Conservation (phyloP, 2,329 filamentous ascomycete genomes). For the Clonostachys byssicola region DNA sequence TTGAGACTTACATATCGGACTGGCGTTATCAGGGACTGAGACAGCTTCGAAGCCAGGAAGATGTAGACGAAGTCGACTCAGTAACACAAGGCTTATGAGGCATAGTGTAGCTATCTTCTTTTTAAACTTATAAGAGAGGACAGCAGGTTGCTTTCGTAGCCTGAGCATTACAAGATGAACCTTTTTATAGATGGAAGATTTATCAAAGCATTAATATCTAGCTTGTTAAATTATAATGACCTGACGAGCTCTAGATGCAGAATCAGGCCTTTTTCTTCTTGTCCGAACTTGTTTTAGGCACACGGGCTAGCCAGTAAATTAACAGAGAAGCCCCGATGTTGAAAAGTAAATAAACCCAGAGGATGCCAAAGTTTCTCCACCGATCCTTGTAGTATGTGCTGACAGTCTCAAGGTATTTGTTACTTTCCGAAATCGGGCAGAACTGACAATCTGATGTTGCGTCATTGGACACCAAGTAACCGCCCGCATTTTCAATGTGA, state of each 20-base stretch:
- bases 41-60: not conserved
- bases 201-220: too few relatives aligned
- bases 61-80: too few relatives aligned
- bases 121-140: too few relatives aligned
- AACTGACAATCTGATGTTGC: slow-evolving; percentile 49
- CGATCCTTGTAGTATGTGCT: slow-evolving; percentile 38
- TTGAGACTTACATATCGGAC: slow-evolving; percentile 34
- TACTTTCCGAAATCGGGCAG: slow-evolving; percentile 47
- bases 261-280: too few relatives aligned
- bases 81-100: too few relatives aligned
- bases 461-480: slow-evolving; percentile 43
- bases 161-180: too few relatives aligned
- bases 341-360: slow-evolving; percentile 48
- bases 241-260: too few relatives aligned
- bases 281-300: slow-evolving; percentile 1
- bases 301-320: slow-evolving; percentile 13
- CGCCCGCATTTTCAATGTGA: slow-evolving; percentile 21
- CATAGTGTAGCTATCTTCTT: too few relatives aligned
- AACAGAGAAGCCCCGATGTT: slow-evolving; percentile 42
- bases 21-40: slow-evolving; percentile 35
- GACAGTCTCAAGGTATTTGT: slow-evolving; percentile 35
- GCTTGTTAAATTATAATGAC: too few relatives aligned
- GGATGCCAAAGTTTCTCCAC: slow-evolving; percentile 60
- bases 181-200: too few relatives aligned
- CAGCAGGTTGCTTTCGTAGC: too few relatives aligned